These are phyloP conservation scores for Podaxis sp. DNA, from an alignment of 768 basidiomycete species.

Conservation along the genomic window DNA sequence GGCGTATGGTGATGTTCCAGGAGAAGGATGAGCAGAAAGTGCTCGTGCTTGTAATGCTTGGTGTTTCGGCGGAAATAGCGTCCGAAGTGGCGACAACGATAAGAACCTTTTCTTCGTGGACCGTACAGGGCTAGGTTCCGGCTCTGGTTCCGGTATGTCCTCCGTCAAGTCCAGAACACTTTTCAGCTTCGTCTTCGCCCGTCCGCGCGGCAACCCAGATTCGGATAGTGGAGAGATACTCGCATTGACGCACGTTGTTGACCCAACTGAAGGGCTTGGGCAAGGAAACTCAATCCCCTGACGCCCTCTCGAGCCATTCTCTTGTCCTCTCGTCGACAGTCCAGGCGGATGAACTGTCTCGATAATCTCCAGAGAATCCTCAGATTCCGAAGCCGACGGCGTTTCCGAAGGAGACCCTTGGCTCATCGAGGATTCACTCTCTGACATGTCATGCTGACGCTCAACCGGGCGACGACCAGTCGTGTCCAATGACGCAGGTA, in stretches of 20 bases:
- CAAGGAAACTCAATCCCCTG: slow-evolving; percentile 33
- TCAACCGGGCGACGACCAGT: background rate
- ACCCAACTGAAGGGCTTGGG: slow-evolving; percentile 16
- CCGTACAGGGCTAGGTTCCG: slow-evolving; percentile 13
- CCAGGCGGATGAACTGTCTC: slow-evolving; percentile 35
- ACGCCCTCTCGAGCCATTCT: slow-evolving; percentile 28
- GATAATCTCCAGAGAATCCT: slow-evolving; percentile 53
- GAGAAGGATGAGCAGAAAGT: slow-evolving; percentile 40
- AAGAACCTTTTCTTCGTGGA: slow-evolving; percentile 36
- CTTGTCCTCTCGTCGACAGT: slow-evolving; percentile 38
- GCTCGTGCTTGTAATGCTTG: slow-evolving; percentile 28
- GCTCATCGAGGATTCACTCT: background rate
- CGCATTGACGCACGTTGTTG: background rate
- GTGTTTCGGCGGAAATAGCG: slow-evolving; percentile 42
- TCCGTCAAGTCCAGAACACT: slow-evolving; percentile 5
- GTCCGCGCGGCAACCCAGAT: slow-evolving; percentile 1
- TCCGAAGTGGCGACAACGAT: slow-evolving; percentile 46
- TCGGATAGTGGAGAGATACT: slow-evolving; percentile 3
- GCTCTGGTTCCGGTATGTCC: background rate
- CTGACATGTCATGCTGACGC: slow-evolving; percentile 11
- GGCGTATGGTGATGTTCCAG: slow-evolving; percentile 38
- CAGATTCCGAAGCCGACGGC: slow-evolving; percentile 41
- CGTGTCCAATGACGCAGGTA: slow-evolving; percentile 12
- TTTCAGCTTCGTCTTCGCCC: background rate
- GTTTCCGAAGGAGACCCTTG: slow-evolving; percentile 11